phyloP scores from a whole-genome alignment of 371 early-diverging fungal species.

The Syncephalastrum monosporum region DNA sequence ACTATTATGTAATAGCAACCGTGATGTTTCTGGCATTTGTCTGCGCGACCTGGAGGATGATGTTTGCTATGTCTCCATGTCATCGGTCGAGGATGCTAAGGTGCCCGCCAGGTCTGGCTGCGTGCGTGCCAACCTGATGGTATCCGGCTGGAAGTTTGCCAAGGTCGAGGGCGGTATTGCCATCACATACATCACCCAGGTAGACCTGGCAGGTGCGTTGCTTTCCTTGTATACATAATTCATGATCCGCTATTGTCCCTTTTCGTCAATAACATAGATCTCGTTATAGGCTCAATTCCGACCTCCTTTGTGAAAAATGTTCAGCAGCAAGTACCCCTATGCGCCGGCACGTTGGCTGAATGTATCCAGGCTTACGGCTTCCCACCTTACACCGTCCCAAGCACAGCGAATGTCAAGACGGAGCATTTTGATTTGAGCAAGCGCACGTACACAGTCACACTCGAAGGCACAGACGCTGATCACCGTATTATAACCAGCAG shows the following conservation, averaged over 20 bases:
- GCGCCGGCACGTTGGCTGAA: constrained; percentile 35
- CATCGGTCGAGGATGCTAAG: constrained; percentile 32
- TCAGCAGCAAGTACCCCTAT: constrained; percentile 37
- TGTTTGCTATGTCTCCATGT: constrained; percentile 13
- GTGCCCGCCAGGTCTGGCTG: constrained; percentile 27
- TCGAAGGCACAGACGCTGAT: constrained; percentile 28
- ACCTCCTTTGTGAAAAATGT: constrained; percentile 29
- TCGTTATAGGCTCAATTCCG: constrained; percentile 21
- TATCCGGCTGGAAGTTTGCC: constrained; percentile 45
- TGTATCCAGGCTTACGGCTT: constrained; percentile 30
- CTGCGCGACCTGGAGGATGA: too few relatives aligned
- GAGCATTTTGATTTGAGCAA: constrained; percentile 30
- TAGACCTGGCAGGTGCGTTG: constrained; percentile 39
- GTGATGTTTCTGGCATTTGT: too few relatives aligned
- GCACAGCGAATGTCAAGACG: constrained; percentile 18
- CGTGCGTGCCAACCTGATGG: constrained; percentile 36
- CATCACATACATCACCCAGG: constrained; percentile 39
- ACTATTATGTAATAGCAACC: too few relatives aligned
- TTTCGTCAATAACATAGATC: too few relatives aligned
- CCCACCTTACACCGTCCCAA: constrained; percentile 23
- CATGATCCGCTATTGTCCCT: too few relatives aligned
- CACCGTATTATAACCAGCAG: constrained; percentile 16
- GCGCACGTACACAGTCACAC: constrained; percentile 4
- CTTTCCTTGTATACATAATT: too few relatives aligned
- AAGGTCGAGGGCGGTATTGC: constrained; percentile 24